These are phyloP conservation scores for Mortierella sp. DNA, from an alignment of 371 early-diverging fungal genomes.

Conservation along the genomic window DNA sequence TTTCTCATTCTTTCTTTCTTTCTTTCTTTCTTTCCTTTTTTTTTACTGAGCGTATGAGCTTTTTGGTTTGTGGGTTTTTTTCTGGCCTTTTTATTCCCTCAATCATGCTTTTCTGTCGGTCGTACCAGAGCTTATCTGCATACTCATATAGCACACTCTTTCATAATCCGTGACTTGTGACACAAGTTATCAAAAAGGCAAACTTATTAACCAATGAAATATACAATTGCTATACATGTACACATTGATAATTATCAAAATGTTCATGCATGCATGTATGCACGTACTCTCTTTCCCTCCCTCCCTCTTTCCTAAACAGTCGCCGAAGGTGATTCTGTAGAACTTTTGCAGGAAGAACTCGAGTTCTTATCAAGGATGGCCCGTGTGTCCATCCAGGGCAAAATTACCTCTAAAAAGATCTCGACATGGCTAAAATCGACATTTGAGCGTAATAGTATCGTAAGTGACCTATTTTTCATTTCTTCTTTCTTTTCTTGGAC, in stretches of 20 bases:
- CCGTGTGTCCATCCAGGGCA: conserved; percentile 50
- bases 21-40: neutral
- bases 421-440: conserved; percentile 50
- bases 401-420: conserved; percentile 55
- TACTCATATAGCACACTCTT: neutral
- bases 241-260: neutral
- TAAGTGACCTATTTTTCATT: conserved; percentile 10
- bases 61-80: neutral
- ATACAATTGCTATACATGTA: too few relatives aligned
- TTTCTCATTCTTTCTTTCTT: neutral
- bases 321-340: conserved; percentile 49
- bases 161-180: neutral
- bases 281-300: neutral
- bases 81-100: neutral
- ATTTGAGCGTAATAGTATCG: conserved; percentile 25
- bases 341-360: conserved; percentile 42
- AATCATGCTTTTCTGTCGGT: too few relatives aligned
- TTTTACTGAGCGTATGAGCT: neutral
- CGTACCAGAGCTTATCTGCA: too few relatives aligned
- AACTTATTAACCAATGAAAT: neutral
- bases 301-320: conserved; percentile 10
- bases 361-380: conserved; percentile 39
- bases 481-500: neutral
- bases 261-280: neutral
- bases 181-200: neutral